These are phyloP conservation scores for Colletotrichum viniferum DNA, from an alignment of 2,329 filamentous ascomycete genomes.

Conservation along the genomic window DNA sequence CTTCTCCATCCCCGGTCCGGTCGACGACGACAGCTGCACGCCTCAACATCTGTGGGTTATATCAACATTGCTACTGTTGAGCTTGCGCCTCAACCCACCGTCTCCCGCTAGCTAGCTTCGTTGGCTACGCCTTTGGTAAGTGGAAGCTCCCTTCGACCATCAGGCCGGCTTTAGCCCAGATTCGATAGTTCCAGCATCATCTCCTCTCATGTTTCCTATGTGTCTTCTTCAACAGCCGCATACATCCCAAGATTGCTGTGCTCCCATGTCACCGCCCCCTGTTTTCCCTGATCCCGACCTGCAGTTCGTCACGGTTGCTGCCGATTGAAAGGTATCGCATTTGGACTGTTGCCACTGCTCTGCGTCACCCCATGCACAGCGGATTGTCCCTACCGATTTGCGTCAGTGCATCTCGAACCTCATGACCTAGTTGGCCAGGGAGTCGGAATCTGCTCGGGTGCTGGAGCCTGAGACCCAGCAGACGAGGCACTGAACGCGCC, in stretches of 20 bases:
- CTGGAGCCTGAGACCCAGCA: not conserved
- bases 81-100: not conserved
- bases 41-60: not conserved
- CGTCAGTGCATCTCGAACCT: not conserved
- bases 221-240: not conserved
- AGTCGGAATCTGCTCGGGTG: not conserved
- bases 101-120: conserved; percentile 11
- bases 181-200: not conserved
- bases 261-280: not conserved
- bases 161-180: not conserved
- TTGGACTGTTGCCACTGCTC: not conserved
- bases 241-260: not conserved
- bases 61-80: not conserved
- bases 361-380: not conserved
- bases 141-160: not conserved
- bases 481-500: not conserved
- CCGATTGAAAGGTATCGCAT: not conserved
- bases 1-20: not conserved
- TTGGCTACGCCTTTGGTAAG: not conserved
- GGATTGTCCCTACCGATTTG: not conserved
- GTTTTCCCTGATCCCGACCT: not conserved
- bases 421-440: not conserved
- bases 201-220: not conserved
- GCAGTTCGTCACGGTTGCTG: not conserved
- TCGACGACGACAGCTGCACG: not conserved